Conservation (phyloP, 139 green algal genomes). For the Zygnema cylindricum region DNA sequence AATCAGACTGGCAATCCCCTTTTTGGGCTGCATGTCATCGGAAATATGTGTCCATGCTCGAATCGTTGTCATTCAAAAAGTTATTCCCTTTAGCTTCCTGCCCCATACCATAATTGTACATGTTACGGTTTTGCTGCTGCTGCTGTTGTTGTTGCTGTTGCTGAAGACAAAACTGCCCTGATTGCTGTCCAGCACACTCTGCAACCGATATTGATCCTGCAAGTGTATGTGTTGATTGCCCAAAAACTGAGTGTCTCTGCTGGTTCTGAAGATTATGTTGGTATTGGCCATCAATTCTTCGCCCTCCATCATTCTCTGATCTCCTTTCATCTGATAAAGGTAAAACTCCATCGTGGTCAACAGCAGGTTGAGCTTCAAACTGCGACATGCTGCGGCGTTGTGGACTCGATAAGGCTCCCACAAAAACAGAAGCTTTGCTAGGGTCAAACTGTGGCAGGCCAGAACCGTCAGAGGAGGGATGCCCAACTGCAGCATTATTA, state of each 20-base stretch:
- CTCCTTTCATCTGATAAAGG: not conserved
- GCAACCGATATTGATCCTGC: not conserved
- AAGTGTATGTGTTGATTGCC: not conserved
- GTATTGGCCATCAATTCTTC: not conserved
- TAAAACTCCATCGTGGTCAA: not conserved
- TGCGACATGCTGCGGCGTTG: not conserved
- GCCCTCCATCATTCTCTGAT: not conserved
- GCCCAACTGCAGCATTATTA: not conserved
- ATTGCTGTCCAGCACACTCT: not conserved
- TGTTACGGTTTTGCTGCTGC: not conserved
- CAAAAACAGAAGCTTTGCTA: not conserved
- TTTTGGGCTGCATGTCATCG: not conserved
- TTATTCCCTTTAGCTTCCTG: not conserved
- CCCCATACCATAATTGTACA: not conserved
- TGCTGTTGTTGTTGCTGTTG: not conserved
- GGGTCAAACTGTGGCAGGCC: not conserved
- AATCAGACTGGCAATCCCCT: too few species aligned
- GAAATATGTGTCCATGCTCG: slow-evolving; percentile 15
- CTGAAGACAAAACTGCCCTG: not conserved
- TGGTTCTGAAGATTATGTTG: not conserved
- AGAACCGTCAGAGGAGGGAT: not conserved
- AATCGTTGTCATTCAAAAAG: not conserved
- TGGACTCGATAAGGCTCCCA: not conserved
- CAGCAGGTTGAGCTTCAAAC: not conserved
- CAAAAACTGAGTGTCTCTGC: not conserved